Evolutionary conservation across 495 filamentous ascomycete species (phyloP).

Genomic region (Penicillium egyptiacum): DNA sequence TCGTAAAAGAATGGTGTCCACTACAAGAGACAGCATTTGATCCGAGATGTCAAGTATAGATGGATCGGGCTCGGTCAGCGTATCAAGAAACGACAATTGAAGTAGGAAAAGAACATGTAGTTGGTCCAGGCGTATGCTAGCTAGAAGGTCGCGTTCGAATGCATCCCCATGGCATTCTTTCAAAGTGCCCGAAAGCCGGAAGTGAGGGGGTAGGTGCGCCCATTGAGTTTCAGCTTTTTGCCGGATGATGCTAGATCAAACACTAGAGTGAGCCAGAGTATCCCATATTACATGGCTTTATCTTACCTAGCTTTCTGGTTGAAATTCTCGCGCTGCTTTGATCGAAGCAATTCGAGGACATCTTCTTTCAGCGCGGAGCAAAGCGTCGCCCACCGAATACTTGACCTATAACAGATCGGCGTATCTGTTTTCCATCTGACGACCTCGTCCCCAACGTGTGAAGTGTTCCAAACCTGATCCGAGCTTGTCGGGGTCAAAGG

Average conservation of each 20-base stretch:
- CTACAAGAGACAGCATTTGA: conserved; percentile 38
- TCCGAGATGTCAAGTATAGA: conserved; percentile 32
- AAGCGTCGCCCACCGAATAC: conserved; percentile 40
- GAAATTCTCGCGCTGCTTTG: conserved; percentile 25
- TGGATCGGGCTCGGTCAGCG: conserved; percentile 33
- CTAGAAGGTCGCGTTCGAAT: conserved; percentile 38
- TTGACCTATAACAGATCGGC: conserved; percentile 29
- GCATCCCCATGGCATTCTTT: conserved; percentile 27
- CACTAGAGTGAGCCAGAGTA: not conserved
- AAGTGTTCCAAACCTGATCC: conserved; percentile 11
- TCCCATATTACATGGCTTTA: not conserved
- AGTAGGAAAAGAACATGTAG: conserved; percentile 43
- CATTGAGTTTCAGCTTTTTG: conserved; percentile 28
- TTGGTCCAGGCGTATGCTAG: conserved; percentile 38
- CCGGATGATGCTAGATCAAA: conserved; percentile 21
- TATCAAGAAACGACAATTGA: conserved; percentile 30
- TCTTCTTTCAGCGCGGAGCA: conserved; percentile 44
- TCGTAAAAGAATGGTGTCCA: conserved; percentile 37
- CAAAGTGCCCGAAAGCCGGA: conserved; percentile 27
- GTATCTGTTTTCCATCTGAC: conserved; percentile 1
- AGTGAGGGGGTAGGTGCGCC: conserved; percentile 27
- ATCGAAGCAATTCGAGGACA: conserved; percentile 37
- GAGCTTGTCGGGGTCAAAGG: conserved; percentile 17
- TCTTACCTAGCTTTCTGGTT: conserved; percentile 23
- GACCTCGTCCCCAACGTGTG: conserved; percentile 10